Conservation (phyloP, 345 rosid species). For the Lepidium didymum region DNA sequence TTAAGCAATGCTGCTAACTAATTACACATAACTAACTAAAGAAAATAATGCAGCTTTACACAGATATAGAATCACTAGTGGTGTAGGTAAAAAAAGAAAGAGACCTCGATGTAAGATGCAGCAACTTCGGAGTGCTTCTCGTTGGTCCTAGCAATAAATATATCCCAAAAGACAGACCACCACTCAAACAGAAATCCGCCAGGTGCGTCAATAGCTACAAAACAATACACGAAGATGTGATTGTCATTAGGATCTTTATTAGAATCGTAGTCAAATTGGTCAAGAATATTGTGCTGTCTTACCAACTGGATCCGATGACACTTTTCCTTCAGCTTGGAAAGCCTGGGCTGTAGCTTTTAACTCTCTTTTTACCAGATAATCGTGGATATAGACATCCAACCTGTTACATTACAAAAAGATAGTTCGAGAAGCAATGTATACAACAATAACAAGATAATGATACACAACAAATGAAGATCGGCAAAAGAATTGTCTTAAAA, state of each 20-base stretch:
- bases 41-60: not conserved
- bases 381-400: constrained; percentile 97
- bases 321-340: constrained; percentile 96
- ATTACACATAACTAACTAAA: not conserved
- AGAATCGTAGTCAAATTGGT: not conserved
- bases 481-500: not conserved
- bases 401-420: constrained; percentile 27
- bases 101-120: constrained; percentile 94
- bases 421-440: not conserved
- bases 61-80: not conserved
- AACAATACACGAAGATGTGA: constrained; percentile 13
- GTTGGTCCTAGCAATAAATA: constrained; percentile 95
- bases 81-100: not conserved
- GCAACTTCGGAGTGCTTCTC: constrained; percentile 99
- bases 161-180: constrained; percentile 99
- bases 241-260: not conserved
- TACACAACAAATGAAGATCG: not conserved
- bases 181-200: constrained; percentile 99
- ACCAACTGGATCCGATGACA: constrained; percentile 98
- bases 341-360: constrained; percentile 97
- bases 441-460: not conserved
- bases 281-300: constrained; percentile 28
- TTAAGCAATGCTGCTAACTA: not conserved
- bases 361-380: constrained; percentile 91
- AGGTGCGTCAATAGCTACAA: constrained; percentile 94